Evolutionary conservation across 176 grass and related monocot species (phyloP).

Genomic region (Lolium perenne): DNA sequence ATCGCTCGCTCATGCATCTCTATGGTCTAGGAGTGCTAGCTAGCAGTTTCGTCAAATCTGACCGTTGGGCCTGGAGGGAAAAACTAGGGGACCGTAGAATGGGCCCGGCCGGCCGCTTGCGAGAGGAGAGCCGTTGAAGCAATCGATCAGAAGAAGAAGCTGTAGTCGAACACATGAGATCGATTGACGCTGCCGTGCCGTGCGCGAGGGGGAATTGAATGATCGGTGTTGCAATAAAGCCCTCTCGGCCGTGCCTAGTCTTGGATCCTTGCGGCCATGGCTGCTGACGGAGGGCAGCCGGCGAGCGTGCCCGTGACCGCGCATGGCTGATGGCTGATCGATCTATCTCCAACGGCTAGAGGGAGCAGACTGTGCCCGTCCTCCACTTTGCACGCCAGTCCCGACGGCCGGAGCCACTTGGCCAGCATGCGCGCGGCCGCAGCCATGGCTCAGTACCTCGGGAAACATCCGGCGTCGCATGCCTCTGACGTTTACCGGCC

Average conservation of each 20-base stretch:
- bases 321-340: background rate
- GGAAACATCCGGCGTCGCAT: too few species aligned
- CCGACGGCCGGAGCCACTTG: constrained; percentile 32
- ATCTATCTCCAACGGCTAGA: background rate
- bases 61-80: constrained; percentile 42
- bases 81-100: background rate
- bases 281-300: background rate
- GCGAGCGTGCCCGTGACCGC: background rate
- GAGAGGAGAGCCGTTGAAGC: too few species aligned
- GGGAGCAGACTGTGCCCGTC: background rate
- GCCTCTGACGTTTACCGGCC: background rate
- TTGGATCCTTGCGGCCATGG: too few species aligned
- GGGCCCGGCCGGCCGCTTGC: too few species aligned
- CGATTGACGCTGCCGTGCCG: too few species aligned
- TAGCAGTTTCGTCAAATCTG: constrained; percentile 44
- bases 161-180: too few species aligned
- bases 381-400: background rate
- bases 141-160: too few species aligned
- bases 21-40: too few species aligned
- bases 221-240: too few species aligned
- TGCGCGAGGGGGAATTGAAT: background rate
- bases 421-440: constrained; percentile 26
- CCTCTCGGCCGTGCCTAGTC: too few species aligned
- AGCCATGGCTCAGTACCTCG: too few species aligned
- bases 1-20: background rate